Conservation (phyloP, 345 rosid genomes). For the Geranium brycei region DNA sequence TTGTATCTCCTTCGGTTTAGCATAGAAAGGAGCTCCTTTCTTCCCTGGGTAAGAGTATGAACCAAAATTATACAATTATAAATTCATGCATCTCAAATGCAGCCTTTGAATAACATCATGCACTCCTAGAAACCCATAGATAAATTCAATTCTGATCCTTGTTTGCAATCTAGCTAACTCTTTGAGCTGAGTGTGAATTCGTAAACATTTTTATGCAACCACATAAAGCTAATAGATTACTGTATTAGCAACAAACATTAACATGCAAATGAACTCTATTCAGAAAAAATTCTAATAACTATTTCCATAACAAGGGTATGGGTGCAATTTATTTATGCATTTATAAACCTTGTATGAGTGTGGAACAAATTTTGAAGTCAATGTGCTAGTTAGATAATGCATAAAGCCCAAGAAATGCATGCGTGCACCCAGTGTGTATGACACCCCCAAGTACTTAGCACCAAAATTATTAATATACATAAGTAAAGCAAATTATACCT, state of each 20-base stretch:
- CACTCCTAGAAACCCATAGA: neutral
- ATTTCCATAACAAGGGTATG: neutral
- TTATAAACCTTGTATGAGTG: no score
- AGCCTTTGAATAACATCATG: neutral
- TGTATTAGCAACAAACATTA: no score
- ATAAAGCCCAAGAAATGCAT: no score
- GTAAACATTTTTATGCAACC: no score
- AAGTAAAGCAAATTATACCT: slow-evolving; percentile 28
- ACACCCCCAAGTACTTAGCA: neutral
- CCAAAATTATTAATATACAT: neutral
- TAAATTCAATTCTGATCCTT: neutral
- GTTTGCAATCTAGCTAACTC: no score
- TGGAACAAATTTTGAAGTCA: no score
- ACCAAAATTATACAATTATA: neutral
- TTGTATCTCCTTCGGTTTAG: slow-evolving; percentile 63
- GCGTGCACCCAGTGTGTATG: neutral
- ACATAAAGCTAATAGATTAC: no score
- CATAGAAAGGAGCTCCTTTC: slow-evolving; percentile 80
- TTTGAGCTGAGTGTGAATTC: no score
- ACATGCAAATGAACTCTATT: no score
- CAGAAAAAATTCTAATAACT: neutral
- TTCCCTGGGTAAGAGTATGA: slow-evolving; percentile 37
- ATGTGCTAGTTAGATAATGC: no score
- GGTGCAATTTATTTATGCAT: no score
- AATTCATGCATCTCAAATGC: slow-evolving; percentile 5